Evolutionary conservation across 2,329 filamentous ascomycete genomes (phyloP).

Genomic region (Colletotrichum higginsianum): DNA sequence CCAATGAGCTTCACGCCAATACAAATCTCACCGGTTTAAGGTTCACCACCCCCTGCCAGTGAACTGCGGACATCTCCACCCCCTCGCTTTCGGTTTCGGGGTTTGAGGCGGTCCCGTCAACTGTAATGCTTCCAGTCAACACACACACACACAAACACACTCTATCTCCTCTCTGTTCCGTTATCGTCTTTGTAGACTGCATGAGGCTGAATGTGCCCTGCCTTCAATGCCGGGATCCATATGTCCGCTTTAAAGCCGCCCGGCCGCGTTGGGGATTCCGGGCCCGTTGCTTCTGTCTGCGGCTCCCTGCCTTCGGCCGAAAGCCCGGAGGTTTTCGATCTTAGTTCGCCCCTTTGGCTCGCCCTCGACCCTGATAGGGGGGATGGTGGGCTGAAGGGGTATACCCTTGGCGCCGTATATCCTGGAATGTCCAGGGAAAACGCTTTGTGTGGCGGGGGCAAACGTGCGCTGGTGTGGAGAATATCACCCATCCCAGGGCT

Average conservation of each 20-base stretch:
- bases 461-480: not conserved
- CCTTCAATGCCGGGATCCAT: too few species aligned
- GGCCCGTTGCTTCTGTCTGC: not conserved
- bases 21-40: too few species aligned
- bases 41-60: too few species aligned
- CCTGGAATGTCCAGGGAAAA: not conserved
- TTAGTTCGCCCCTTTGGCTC: not conserved
- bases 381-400: too few species aligned
- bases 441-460: not conserved
- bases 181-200: not conserved
- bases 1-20: not conserved
- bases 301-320: not conserved
- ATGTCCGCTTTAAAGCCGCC: not conserved
- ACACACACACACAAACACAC: not conserved
- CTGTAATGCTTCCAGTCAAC: not conserved
- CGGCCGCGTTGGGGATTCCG: too few species aligned
- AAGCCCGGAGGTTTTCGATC: not conserved
- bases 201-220: not conserved
- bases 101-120: not conserved
- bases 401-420: not conserved
- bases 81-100: slow-evolving; percentile 15
- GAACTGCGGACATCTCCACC: too few species aligned
- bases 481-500: not conserved
- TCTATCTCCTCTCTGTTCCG: not conserved
- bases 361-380: too few species aligned